These are phyloP conservation scores for Starmera caribaea DNA, from an alignment of 805 yeast species.

Conservation along the genomic window DNA sequence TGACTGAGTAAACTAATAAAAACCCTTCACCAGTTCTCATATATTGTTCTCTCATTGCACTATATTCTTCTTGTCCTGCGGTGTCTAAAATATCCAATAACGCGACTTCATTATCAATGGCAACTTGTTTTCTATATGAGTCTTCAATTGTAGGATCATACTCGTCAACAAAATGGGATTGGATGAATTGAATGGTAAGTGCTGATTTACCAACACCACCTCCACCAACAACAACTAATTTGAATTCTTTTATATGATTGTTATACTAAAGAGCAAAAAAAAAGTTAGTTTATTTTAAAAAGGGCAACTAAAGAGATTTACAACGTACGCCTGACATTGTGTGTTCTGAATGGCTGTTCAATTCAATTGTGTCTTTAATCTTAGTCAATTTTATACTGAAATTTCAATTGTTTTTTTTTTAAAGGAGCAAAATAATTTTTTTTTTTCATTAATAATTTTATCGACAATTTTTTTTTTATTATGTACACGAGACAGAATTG, in stretches of 20 bases:
- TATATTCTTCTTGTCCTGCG: conserved; percentile 96
- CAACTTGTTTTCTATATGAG: conserved; percentile 80
- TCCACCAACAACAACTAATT: conserved; percentile 94
- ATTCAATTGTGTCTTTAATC: background rate
- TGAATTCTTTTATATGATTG: conserved; percentile 58
- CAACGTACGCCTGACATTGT: background rate
- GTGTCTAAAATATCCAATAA: conserved; percentile 88
- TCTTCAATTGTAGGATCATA: conserved; percentile 98
- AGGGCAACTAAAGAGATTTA: background rate
- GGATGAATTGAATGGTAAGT: conserved; percentile 87
- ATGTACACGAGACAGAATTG: too few relatives aligned
- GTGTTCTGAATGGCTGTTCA: too few relatives aligned
- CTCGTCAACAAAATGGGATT: conserved; percentile 92
- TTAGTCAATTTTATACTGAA: background rate
- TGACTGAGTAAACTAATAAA: conserved; percentile 78
- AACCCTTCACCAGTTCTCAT: conserved; percentile 97
- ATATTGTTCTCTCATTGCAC: conserved; percentile 89
- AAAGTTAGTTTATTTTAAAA: background rate
- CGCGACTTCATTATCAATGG: conserved; percentile 69
- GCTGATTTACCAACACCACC: conserved; percentile 99
- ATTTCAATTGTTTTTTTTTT: background rate
- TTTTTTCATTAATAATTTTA: too few relatives aligned
- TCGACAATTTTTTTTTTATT: too few relatives aligned
- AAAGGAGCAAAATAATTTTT: background rate
- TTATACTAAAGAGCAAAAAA: conserved; percentile 4